Conservation (phyloP, 116 monocot species). For the Papilionanthe hybrid region DNA sequence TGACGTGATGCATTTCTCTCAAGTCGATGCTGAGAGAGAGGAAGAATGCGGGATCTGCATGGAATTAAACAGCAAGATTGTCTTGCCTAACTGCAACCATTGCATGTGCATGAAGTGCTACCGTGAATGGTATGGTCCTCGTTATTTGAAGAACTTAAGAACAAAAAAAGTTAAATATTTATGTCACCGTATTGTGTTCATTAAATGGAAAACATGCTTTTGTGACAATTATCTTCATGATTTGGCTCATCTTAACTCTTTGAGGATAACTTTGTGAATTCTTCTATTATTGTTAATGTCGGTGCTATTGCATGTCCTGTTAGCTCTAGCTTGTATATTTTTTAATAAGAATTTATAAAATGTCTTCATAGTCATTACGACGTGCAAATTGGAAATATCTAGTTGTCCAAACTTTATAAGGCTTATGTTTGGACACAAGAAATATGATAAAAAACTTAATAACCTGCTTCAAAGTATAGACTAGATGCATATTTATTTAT, state of each 20-base stretch:
- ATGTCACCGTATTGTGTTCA: slow-evolving; percentile 11
- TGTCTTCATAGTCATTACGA: neutral
- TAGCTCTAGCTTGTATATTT: neutral
- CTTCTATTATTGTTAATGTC: too few relatives aligned
- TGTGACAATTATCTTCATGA: too few relatives aligned
- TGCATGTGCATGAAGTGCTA: slow-evolving; percentile 45
- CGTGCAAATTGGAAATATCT: neutral
- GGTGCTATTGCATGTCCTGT: neutral
- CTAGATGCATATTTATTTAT: too few relatives aligned
- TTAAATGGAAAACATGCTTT: too few relatives aligned
- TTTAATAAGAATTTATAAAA: neutral
- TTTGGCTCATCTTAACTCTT: too few relatives aligned
- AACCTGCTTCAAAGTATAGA: too few relatives aligned
- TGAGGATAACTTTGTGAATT: too few relatives aligned
- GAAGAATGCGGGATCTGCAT: slow-evolving; percentile 57
- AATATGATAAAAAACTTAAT: too few relatives aligned
- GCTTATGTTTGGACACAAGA: neutral
- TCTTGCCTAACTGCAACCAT: slow-evolving; percentile 44
- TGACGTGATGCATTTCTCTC: slow-evolving; percentile 20
- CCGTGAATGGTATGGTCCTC: slow-evolving; percentile 13
- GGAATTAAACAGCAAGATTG: slow-evolving; percentile 45
- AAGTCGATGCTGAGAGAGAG: slow-evolving; percentile 47
- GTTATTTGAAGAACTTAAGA: neutral
- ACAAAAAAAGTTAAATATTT: slow-evolving; percentile 30
- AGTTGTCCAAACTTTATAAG: neutral